These are phyloP conservation scores for Eleusine indica DNA, from an alignment of 176 grass and related monocot species.

Conservation along the genomic window DNA sequence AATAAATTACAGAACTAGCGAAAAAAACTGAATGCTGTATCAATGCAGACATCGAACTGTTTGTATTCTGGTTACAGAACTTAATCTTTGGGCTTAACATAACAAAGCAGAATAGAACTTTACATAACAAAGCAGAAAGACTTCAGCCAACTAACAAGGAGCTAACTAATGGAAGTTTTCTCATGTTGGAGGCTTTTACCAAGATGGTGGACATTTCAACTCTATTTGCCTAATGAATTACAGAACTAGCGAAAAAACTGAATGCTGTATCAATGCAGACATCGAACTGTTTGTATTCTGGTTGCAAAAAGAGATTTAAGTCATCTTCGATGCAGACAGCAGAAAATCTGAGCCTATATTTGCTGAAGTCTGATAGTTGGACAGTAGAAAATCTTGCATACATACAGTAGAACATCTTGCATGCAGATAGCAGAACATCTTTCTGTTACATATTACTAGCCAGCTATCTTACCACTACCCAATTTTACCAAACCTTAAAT, in stretches of 20 bases:
- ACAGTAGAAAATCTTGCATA: not conserved
- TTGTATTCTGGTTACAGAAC: not conserved
- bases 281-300: not conserved
- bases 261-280: not conserved
- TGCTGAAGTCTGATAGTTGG: not conserved
- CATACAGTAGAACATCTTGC: conserved; percentile 8
- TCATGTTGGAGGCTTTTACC: not conserved
- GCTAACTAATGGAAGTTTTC: not conserved
- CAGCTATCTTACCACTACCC: not conserved
- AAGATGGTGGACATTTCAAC: not conserved
- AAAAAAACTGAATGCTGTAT: not conserved
- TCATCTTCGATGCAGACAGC: not conserved
- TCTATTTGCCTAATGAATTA: not conserved
- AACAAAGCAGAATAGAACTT: not conserved
- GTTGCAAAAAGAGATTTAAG: not conserved
- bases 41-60: not conserved
- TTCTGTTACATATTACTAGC: not conserved
- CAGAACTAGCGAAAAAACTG: not conserved
- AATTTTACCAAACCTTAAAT: conserved; percentile 1
- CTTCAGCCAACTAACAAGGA: not conserved
- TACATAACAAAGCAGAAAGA: not conserved
- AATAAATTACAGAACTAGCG: not conserved
- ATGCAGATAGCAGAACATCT: not conserved
- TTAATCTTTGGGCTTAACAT: too few relatives aligned
- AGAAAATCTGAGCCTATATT: not conserved